phyloP scores from a whole-genome alignment of 352 stramenopile genomes.

The Phytophthora europaea region DNA sequence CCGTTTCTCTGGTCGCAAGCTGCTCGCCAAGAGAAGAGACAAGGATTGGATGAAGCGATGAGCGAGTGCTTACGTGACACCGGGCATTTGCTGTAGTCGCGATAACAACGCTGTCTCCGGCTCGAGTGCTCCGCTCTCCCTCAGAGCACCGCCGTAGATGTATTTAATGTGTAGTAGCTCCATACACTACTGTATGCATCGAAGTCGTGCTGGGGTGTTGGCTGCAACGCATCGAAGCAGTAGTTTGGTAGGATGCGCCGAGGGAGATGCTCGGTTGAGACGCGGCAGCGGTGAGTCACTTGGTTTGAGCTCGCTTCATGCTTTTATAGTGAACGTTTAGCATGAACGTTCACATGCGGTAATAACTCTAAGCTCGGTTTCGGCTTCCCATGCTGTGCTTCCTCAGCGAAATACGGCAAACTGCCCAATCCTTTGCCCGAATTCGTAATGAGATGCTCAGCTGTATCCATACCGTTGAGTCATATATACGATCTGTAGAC shows the following conservation, averaged over 20 bases:
- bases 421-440: constrained; percentile 21
- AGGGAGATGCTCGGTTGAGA: constrained; percentile 10
- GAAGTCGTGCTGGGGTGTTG: neutral
- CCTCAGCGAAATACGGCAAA: constrained; percentile 17
- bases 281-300: constrained; percentile 4
- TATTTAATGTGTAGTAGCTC: neutral
- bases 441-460: constrained; percentile 10
- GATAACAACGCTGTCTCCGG: constrained; percentile 20
- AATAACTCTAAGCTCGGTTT: neutral
- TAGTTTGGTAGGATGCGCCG: constrained; percentile 1
- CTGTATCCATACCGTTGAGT: no score
- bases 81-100: constrained; percentile 21
- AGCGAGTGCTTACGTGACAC: neutral
- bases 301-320: neutral
- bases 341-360: neutral
- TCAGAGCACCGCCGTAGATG: neutral
- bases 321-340: neutral
- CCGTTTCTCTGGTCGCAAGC: constrained; percentile 20
- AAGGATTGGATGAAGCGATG: constrained; percentile 7
- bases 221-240: neutral
- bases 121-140: neutral
- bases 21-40: constrained; percentile 27
- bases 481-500: constrained; percentile 17
- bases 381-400: constrained; percentile 6
- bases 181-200: neutral